These are phyloP conservation scores for Citrus mangshanensis DNA, from an alignment of 345 rosid genomes.

Conservation along the genomic window DNA sequence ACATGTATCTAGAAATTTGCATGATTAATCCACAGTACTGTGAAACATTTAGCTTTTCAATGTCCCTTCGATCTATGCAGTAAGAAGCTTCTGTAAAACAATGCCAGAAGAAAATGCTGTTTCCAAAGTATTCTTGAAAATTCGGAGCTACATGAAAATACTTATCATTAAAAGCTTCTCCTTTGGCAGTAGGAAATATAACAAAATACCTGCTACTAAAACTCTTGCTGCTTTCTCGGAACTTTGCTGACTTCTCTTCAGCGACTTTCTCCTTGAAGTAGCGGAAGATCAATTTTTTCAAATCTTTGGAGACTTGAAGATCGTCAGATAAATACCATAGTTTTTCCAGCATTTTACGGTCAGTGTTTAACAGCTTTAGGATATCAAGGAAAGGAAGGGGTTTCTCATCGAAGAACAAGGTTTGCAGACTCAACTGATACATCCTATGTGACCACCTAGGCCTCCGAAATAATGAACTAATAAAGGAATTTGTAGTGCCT, in stretches of 20 bases:
- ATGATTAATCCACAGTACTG: neutral
- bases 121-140: neutral
- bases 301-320: neutral
- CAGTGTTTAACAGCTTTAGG: neutral
- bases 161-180: too few species aligned
- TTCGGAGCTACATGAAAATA: neutral
- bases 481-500: too few species aligned
- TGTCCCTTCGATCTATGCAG: neutral
- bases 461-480: neutral
- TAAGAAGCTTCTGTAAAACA: neutral
- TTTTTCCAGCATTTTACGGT: neutral
- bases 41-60: neutral
- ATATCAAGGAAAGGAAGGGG: neutral
- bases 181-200: too few species aligned
- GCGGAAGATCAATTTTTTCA: neutral
- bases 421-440: neutral
- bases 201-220: too few species aligned
- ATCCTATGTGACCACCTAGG: neutral
- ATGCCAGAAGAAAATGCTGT: constrained; percentile 16
- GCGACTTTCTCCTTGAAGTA: neutral
- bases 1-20: constrained; percentile 6
- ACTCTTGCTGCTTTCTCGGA: too few species aligned
- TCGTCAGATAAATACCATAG: neutral
- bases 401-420: neutral
- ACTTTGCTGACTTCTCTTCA: neutral